These are phyloP conservation scores for Pyrenochaeta sp. DNA, from an alignment of 2,329 filamentous ascomycete species.

Conservation along the genomic window DNA sequence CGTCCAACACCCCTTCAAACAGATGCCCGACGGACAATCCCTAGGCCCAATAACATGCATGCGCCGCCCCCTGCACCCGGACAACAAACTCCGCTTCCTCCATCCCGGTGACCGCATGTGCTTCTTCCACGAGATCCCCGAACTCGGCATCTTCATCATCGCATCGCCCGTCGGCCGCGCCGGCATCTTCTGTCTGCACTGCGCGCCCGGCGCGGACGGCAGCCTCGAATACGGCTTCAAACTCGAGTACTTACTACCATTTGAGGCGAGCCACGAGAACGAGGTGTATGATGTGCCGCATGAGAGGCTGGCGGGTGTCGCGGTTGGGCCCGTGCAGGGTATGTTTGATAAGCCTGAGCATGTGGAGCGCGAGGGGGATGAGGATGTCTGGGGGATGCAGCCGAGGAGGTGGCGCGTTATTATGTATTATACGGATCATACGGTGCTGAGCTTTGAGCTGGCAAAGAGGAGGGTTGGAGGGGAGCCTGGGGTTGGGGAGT, in stretches of 20 bases:
- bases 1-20: conserved; percentile 43
- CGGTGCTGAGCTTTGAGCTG: conserved; percentile 75
- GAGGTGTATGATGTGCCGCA: conserved; percentile 10
- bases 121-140: conserved; percentile 70
- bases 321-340: conserved; percentile 69
- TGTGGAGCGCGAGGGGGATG: conserved; percentile 28
- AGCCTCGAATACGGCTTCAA: conserved; percentile 56
- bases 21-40: conserved; percentile 1
- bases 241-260: conserved; percentile 65
- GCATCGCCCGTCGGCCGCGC: conserved; percentile 73
- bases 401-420: conserved; percentile 69
- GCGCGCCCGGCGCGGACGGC: conserved; percentile 44
- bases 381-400: background rate
- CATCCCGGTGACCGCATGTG: conserved; percentile 60
- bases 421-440: conserved; percentile 74
- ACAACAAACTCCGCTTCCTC: conserved; percentile 1
- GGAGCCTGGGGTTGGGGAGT: conserved; percentile 22
- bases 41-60: conserved; percentile 42
- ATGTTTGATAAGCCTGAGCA: conserved; percentile 36
- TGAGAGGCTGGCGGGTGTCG: conserved; percentile 68
- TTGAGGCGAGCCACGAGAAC: conserved; percentile 7
- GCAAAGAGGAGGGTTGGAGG: conserved; percentile 25
- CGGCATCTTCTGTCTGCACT: conserved; percentile 67
- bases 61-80: conserved; percentile 39
- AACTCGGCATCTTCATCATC: conserved; percentile 72